Base-by-base conservation (phyloP, 768 basidiomycete species). In the Mycena galericulata region DNA sequence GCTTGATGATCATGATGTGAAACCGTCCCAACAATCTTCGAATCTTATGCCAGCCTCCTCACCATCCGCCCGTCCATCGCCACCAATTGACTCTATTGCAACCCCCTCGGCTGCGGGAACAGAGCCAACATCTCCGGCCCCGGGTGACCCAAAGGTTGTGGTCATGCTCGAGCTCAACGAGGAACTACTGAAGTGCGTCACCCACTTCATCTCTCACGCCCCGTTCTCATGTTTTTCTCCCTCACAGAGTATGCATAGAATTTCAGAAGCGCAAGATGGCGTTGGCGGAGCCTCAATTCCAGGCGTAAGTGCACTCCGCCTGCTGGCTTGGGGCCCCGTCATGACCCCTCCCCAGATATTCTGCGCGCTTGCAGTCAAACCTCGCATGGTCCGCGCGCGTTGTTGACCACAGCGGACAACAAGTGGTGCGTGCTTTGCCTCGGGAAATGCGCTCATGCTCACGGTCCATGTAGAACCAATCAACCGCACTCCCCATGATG, bases 331-430 rank as follows among this genome's bases (percentile, higher is more conserved):
- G n/a, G 36, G 27, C 41, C 54, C 18, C 20, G 18, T 45, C 53
- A 62, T 57, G 50, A 61, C 45, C 69, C 26, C 57, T 71, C 64
- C 43, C 15, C 26, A 93, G 93, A 74, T 93, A 88, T 78, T 78
- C 86, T 4, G 59, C 63, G 15, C 87, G 92, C 53, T 78, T 94
- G 43, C 90, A 93, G 72, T 85, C 88, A 32, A 94, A 94, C 76
- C 82, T 94, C 17, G 81, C 86, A 2, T 93, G 89, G 89, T 78
- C 93, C 70, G 90, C 91, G 50, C 85, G 88, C 22, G 87, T 86
- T n/a, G 89, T 88, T 45, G 92, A 93, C 71, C 84, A 83, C 20
- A 82, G 77, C 47, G 84, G 83, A 54, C 53, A 27, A 22, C 83
- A 81, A 73, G 81, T 79, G 41, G 89, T 89, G 80, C 55, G 86